Percentiles rank a stretch among this genome's conserved stretches.
Conservation (phyloP, 208 protist species). For the Wallacemonas sp. region DNA sequence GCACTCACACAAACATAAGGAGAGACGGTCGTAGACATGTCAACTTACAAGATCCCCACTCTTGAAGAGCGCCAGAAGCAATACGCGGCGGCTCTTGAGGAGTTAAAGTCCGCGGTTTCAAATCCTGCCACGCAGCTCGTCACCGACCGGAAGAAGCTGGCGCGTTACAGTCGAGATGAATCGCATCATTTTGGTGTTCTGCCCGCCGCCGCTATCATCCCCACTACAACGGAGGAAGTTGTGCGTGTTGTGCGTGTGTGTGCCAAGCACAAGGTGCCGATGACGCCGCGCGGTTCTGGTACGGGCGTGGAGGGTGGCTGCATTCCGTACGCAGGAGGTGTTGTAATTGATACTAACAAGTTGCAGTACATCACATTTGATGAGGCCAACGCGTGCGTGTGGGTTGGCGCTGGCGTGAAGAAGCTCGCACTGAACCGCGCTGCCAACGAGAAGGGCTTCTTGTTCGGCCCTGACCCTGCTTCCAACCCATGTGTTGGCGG, state of each 20-base stretch:
- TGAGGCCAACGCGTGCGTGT: slow-evolving; percentile 53
- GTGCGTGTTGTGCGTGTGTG: slow-evolving; percentile 35
- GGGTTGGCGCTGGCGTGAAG: slow-evolving; percentile 64
- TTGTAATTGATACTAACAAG: slow-evolving; percentile 52
- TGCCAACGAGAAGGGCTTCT: slow-evolving; percentile 29
- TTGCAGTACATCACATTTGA: slow-evolving; percentile 45
- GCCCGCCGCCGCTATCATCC: slow-evolving; percentile 33
- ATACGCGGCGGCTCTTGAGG: slow-evolving; percentile 32
- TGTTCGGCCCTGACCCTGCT: slow-evolving; percentile 58
- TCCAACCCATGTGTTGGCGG: slow-evolving; percentile 74
- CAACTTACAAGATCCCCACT: slow-evolving; percentile 21
- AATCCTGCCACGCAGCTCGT: slow-evolving; percentile 41
- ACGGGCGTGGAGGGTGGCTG: slow-evolving; percentile 54
- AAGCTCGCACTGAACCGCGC: slow-evolving; percentile 47
- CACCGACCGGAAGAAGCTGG: slow-evolving; percentile 25
- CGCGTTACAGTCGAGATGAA: slow-evolving; percentile 30
- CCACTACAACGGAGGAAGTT: slow-evolving; percentile 27
- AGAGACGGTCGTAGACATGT: neutral
- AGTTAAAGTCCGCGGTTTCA: slow-evolving; percentile 21
- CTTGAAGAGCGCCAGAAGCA: slow-evolving; percentile 33
- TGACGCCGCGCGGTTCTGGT: slow-evolving; percentile 52
- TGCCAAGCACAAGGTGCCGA: slow-evolving; percentile 35
- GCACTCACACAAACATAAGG: neutral
- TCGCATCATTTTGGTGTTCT: slow-evolving; percentile 25
- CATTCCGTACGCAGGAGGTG: slow-evolving; percentile 54